A percentile compares a stretch with the other conserved stretches of the same genome.
Evolutionary conservation across 2,329 filamentous ascomycete genomes (phyloP).

Genomic region (Diplocarpon mali): DNA sequence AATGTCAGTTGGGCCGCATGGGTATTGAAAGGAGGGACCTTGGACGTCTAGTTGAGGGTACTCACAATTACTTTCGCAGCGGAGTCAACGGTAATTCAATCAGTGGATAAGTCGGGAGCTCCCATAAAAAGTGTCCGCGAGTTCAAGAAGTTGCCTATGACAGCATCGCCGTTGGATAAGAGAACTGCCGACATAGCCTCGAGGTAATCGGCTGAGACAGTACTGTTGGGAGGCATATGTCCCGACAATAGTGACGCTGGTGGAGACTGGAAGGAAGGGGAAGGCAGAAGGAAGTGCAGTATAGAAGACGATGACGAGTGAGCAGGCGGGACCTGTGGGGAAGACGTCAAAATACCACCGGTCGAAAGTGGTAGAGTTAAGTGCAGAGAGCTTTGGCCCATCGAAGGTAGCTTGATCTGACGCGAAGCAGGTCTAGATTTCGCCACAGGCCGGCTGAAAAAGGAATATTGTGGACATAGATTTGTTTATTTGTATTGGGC

Average conservation of each 20-base stretch:
- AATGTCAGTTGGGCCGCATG: conserved; percentile 17
- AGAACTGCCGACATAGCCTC: conserved; percentile 8
- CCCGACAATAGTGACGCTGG: conserved; percentile 5
- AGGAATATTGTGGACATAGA: neutral
- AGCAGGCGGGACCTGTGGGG: conserved; percentile 20
- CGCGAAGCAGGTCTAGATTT: neutral
- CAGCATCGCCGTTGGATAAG: conserved; percentile 8
- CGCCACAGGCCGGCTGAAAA: neutral
- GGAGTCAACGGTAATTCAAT: neutral
- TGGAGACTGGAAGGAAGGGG: conserved; percentile 21
- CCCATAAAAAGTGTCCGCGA: conserved; percentile 11
- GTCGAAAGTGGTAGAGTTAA: conserved; percentile 16
- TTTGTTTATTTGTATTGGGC: too few species aligned
- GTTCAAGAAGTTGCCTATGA: conserved; percentile 10
- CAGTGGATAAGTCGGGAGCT: conserved; percentile 7
- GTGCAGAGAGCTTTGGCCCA: conserved; percentile 14
- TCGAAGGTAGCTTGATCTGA: conserved; percentile 8
- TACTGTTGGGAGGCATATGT: conserved; percentile 11
- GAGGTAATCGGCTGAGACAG: neutral
- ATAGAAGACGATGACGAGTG: conserved; percentile 28
- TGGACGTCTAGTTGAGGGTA: neutral
- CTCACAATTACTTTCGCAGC: neutral
- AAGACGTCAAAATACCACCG: conserved; percentile 34
- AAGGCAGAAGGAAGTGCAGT: conserved; percentile 27
- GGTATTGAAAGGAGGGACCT: conserved; percentile 21